A percentile compares a stretch with the other conserved stretches of the same genome.
These are phyloP conservation scores for Ganoderma sinense DNA, from an alignment of 1,284 basidiomycete species.

Conservation along the genomic window DNA sequence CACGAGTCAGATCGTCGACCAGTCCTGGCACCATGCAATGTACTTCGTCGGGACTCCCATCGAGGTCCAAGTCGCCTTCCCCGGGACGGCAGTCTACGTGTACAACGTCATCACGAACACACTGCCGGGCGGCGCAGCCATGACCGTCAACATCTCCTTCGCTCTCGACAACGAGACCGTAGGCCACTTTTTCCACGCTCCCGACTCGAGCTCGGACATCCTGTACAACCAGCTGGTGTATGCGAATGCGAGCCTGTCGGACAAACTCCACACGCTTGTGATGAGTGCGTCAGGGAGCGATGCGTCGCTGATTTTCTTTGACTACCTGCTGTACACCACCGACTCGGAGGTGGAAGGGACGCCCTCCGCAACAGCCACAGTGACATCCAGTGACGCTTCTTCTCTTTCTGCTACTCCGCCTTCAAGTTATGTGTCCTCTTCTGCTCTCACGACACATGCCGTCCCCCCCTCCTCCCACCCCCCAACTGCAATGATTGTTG, in stretches of 20 bases:
- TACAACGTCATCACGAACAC: slow-evolving; percentile 37
- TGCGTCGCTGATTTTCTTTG: slow-evolving; percentile 29
- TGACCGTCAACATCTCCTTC: slow-evolving; percentile 44
- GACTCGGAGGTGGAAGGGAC: not conserved
- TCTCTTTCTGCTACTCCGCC: not conserved
- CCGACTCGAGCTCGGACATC: slow-evolving; percentile 33
- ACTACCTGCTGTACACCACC: slow-evolving; percentile 30
- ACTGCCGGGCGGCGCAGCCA: slow-evolving; percentile 16
- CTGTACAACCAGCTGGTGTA: slow-evolving; percentile 42
- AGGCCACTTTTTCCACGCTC: slow-evolving; percentile 34
- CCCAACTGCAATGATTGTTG: not conserved
- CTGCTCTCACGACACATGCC: not conserved
- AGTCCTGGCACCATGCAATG: slow-evolving; percentile 28
- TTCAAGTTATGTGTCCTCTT: not conserved
- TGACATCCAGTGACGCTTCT: too few species aligned
- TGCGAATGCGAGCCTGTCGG: slow-evolving; percentile 25
- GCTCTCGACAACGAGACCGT: slow-evolving; percentile 40
- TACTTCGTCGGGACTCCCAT: not conserved
- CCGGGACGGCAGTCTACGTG: slow-evolving; percentile 39
- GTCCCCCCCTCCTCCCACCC: not conserved
- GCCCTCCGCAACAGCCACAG: too few species aligned
- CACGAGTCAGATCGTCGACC: slow-evolving; percentile 15
- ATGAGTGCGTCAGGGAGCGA: slow-evolving; percentile 11
- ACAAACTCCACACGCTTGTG: slow-evolving; percentile 26
- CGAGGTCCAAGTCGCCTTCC: not conserved